Conservation (phyloP, 1,139 yeast species). For the Diutina pseudorugosa region DNA sequence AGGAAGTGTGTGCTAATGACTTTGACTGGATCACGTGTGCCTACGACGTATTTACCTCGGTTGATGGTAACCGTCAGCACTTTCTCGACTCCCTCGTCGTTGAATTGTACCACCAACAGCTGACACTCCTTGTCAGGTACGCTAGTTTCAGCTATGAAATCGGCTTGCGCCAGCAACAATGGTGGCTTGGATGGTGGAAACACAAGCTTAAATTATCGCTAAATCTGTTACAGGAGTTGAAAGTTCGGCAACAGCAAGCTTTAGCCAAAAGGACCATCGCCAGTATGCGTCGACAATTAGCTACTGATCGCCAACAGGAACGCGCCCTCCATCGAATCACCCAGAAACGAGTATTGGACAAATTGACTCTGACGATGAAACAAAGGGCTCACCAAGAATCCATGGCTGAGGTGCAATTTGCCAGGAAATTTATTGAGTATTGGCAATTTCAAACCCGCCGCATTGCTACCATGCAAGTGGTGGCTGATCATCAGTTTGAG, state of each 20-base stretch:
- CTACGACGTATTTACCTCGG: background rate
- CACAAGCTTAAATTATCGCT: background rate
- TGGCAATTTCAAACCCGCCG: background rate
- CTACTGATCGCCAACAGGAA: background rate
- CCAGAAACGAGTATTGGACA: background rate
- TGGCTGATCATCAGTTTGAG: background rate
- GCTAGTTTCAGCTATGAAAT: background rate
- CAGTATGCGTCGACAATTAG: background rate
- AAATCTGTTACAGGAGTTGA: too few species aligned
- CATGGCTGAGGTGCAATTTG: background rate
- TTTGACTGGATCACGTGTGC: background rate
- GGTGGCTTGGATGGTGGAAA: background rate
- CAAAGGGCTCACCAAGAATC: background rate
- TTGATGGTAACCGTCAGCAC: background rate
- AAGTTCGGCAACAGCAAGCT: background rate
- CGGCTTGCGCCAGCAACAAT: background rate
- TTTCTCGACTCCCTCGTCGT: background rate
- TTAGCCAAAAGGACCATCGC: background rate
- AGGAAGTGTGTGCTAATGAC: background rate
- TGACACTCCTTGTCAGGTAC: background rate
- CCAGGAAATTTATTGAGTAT: background rate
- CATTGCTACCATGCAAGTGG: background rate
- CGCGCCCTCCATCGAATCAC: too few species aligned
- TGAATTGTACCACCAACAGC: background rate
- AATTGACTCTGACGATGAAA: background rate